Conservation (phyloP, 2,329 filamentous ascomycete genomes). For the Fusarium aywerte region DNA sequence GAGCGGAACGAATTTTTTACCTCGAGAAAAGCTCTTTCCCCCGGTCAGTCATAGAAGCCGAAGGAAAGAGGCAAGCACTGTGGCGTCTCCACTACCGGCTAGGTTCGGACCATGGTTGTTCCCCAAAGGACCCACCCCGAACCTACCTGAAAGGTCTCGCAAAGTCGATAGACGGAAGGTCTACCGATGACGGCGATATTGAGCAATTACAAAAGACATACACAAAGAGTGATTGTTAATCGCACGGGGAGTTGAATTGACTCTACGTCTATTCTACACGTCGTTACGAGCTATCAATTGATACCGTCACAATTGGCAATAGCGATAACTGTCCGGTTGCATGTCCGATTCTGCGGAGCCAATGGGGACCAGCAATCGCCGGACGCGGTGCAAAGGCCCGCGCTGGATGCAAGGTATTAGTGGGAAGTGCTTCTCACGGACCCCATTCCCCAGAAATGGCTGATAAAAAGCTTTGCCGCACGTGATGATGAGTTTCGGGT, state of each 20-base stretch:
- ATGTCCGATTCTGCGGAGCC: constrained; percentile 22
- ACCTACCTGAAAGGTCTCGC: constrained; percentile 21
- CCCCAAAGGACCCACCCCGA: constrained; percentile 38
- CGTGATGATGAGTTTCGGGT: constrained; percentile 30
- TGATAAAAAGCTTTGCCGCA: constrained; percentile 30
- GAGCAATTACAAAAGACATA: not conserved
- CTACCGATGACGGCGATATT: not conserved
- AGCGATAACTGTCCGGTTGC: not conserved
- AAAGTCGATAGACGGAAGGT: constrained; percentile 13
- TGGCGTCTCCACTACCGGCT: constrained; percentile 45
- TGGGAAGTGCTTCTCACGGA: constrained; percentile 2
- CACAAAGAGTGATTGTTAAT: not conserved
- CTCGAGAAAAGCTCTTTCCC: constrained; percentile 49
- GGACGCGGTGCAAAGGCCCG: constrained; percentile 26
- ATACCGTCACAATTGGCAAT: not conserved
- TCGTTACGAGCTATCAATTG: not conserved
- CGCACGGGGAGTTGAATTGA: not conserved
- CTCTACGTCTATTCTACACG: too few relatives aligned
- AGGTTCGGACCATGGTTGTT: constrained; percentile 48
- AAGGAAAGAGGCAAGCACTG: constrained; percentile 55
- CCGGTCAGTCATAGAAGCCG: constrained; percentile 55
- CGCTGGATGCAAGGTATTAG: constrained; percentile 22
- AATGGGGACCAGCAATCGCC: constrained; percentile 19
- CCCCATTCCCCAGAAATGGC: constrained; percentile 20
- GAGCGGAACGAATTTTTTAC: constrained; percentile 52